Evolutionary conservation across 2,329 filamentous ascomycete genomes (phyloP), one percentile per base, ranked within the genome.

Genomic region (Zymoseptoria pseudotritici): DNA sequence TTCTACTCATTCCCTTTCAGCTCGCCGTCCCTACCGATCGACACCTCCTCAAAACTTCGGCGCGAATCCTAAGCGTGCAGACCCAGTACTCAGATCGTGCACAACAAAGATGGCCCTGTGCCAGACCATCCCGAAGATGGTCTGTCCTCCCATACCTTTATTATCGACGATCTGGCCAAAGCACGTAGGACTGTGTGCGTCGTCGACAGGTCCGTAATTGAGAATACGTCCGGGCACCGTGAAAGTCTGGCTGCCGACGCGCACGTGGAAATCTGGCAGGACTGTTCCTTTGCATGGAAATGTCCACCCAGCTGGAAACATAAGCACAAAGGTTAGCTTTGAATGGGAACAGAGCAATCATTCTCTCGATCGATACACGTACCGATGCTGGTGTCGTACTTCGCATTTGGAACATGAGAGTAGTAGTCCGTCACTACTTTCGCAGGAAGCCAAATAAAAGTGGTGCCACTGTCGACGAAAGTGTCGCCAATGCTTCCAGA

Each of bases 41-140:
- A 2, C 36, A 17, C 8, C 10, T 17, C 8, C 36, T 42, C 36
- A 42, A 42, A 42, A 42, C 36, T 42, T 42, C 36, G 36, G 36
- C 10, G 36, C 36, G 36, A 42, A 42, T 42, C 36, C 36, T 10
- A 42, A 17, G 17, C 36, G 36, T 42, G 36, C 11, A 42, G 10
- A 42, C 10, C 36, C 36, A 10, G 36, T 42, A 17, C 36, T 42
- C 36, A 42, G 36, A 69, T 89, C 86, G 72, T 89, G 90, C 52
- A 89, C 83, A 21, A 87, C 83, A 70, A 88, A 90, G 64, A 88
- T 78, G 58, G 83, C 83, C 82, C 92, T 92, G 66, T 92, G 80
- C 76, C 90, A 65, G 58, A 63, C 56, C 60, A 91, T 88, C 7
- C 89, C 89, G 57, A 91, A 82, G 69, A 93, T 89, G 59, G 80